Evolutionary conservation across 2,329 filamentous ascomycete species (phyloP), one percentile per base, ranked within the genome.

Genomic region (Pyrenophora graminea): DNA sequence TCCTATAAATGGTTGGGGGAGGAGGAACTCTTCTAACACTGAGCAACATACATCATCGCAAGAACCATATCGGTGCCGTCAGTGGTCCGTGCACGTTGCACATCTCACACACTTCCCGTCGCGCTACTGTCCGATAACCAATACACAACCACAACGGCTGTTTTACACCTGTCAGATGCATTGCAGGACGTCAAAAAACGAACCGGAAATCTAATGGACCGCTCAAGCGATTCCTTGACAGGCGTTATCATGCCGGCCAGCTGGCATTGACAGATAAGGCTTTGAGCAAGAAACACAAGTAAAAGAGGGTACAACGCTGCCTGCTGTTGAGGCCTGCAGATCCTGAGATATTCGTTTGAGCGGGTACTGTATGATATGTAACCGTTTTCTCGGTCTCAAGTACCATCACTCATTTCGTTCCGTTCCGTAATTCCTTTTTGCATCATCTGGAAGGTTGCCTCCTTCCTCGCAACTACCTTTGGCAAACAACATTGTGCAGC

Each of bases 61-160:
- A 44, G 42, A 49, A 49, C 52, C 34, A 48, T 43, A 15, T 48
- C 17, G 34, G 57, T 51, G 39, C 55, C 53, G 43, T 36, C 2
- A 17, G 42, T 33, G 64, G 66, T 19, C 57, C 58, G 66, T 70
- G 68, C 65, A 32, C 55, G 68, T 69, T 61, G 58, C 69, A 56
- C 17, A 48, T 66, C 62, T 70, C 62, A 55, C 41, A 72, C 69
- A 51, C 45, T 51, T 58, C 52, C 27, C 43, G 69, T 70, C 61
- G 68, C 68, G 58, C 21, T 21, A 39, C 55, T 42, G 34, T 19
- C 38, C 54, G 40, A 51, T 55, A 46, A 57, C 66, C 66, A 67
- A 62, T 67, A 48, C 31, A 46, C 33, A 32, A 39, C 36, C 27
- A 37, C 32, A 31, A 39, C 46, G 30, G 38, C 38, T 27, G 51